Percentiles rank a stretch among this genome's conserved stretches.
phyloP scores from a whole-genome alignment of 179 eudicot species.

The Patellifolia procumbens region DNA sequence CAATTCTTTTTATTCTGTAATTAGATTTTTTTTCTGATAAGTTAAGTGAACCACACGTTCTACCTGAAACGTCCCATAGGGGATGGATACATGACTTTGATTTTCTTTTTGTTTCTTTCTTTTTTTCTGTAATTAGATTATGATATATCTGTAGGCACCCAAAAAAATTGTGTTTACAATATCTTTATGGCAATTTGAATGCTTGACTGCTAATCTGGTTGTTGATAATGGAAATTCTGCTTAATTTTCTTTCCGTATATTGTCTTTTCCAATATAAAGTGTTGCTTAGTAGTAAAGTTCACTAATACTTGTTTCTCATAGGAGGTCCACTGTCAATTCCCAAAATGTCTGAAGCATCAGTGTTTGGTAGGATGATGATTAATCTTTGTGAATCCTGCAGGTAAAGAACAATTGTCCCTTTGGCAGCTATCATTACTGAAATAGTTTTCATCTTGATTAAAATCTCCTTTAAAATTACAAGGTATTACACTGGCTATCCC shows the following conservation, averaged over 20 bases:
- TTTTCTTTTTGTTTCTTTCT: too few species aligned
- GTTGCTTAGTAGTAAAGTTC: conserved; percentile 11
- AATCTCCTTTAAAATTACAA: conserved; percentile 30
- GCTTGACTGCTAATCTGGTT: not conserved
- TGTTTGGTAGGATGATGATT: conserved; percentile 59
- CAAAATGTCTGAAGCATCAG: conserved; percentile 62
- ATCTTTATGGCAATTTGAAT: not conserved
- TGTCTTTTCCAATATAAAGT: not conserved
- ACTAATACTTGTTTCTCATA: not conserved
- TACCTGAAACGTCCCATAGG: too few species aligned
- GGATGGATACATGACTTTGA: not conserved
- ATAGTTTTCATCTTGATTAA: not conserved
- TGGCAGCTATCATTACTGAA: not conserved
- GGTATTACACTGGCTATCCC: conserved; percentile 92
- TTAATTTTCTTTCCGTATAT: not conserved
- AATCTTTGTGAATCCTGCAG: conserved; percentile 75
- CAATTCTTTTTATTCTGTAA: not conserved
- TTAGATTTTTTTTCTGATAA: too few species aligned
- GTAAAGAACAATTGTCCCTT: conserved; percentile 31
- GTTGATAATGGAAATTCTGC: not conserved
- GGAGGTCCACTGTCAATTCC: not conserved
- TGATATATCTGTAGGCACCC: too few species aligned
- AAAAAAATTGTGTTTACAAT: too few species aligned
- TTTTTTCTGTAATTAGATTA: too few species aligned
- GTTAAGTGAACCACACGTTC: too few species aligned